Evolutionary conservation across 176 grass and related monocot genomes (phyloP).

Genomic region (Phoenix roebelenii): DNA sequence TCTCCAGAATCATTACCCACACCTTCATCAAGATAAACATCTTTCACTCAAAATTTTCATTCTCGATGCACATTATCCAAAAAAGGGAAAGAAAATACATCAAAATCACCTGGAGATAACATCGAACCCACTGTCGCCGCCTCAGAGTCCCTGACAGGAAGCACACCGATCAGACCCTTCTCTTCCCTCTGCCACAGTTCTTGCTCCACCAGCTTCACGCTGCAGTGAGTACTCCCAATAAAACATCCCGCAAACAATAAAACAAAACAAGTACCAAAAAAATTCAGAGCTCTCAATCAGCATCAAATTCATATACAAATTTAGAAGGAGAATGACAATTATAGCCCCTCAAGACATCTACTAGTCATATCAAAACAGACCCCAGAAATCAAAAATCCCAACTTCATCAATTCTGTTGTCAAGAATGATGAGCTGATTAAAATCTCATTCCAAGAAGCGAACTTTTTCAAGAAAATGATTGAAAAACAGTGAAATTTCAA

Average conservation of each 20-base stretch:
- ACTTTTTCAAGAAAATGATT: background rate
- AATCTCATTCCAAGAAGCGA: background rate
- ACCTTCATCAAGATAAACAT: conserved; percentile 14
- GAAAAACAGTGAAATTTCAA: background rate
- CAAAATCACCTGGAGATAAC: conserved; percentile 59
- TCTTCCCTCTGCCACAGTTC: conserved; percentile 95
- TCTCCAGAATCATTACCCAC: conserved; percentile 51
- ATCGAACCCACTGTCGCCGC: conserved; percentile 56
- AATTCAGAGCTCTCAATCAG: background rate
- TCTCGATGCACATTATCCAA: background rate
- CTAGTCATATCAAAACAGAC: too few relatives aligned
- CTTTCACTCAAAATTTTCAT: background rate
- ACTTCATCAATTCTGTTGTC: too few relatives aligned
- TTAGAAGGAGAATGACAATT: too few relatives aligned
- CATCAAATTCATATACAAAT: too few relatives aligned
- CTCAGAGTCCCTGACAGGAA: conserved; percentile 74
- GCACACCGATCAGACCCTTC: conserved; percentile 92
- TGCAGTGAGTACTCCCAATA: conserved; percentile 19
- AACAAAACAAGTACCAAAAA: conserved; percentile 4
- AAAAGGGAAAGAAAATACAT: background rate
- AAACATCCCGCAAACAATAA: background rate
- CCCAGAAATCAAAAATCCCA: too few relatives aligned
- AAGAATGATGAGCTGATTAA: background rate
- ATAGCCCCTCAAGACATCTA: too few relatives aligned
- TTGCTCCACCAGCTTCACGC: conserved; percentile 96